Percentiles rank a stretch among this genome's conserved stretches.
Conservation (phyloP, 2,329 filamentous ascomycete species). For the Trichocomaceae sp. region DNA sequence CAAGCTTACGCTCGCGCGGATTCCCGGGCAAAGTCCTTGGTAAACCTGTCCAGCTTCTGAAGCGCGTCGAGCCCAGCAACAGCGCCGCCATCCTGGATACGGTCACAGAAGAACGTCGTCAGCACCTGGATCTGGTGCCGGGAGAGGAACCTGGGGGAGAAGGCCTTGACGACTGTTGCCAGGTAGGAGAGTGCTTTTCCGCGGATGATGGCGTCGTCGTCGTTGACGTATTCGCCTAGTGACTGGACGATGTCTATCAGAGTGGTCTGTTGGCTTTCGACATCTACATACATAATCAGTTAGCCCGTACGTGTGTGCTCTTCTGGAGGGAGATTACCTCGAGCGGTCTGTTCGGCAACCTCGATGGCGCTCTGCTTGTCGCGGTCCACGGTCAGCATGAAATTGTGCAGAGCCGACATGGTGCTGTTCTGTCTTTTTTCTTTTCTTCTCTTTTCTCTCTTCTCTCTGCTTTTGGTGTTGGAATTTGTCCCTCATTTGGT, state of each 20-base stretch:
- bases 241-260: constrained; percentile 58
- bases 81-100: constrained; percentile 57
- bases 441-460: no score
- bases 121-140: constrained; percentile 58
- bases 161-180: constrained; percentile 38
- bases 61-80: constrained; percentile 54
- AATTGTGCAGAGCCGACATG: constrained; percentile 45
- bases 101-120: constrained; percentile 58
- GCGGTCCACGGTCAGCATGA: constrained; percentile 43
- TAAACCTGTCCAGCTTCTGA: constrained; percentile 55
- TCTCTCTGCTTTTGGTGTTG: constrained; percentile 5
- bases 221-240: constrained; percentile 60
- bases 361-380: constrained; percentile 40
- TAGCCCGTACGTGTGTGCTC: no score
- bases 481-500: constrained; percentile 19
- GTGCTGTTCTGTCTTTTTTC: no score
- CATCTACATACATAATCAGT: constrained; percentile 40
- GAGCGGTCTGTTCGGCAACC: constrained; percentile 40
- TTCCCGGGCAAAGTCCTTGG: constrained; percentile 48
- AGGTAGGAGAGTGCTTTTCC: constrained; percentile 50
- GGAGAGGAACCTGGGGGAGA: constrained; percentile 51
- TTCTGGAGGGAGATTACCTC: constrained; percentile 28
- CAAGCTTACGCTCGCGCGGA: constrained; percentile 46
- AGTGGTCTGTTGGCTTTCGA: constrained; percentile 55
- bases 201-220: constrained; percentile 55